These are phyloP conservation scores for Hemileccinum rubropunctum DNA, from an alignment of 768 basidiomycete species.

Conservation along the genomic window DNA sequence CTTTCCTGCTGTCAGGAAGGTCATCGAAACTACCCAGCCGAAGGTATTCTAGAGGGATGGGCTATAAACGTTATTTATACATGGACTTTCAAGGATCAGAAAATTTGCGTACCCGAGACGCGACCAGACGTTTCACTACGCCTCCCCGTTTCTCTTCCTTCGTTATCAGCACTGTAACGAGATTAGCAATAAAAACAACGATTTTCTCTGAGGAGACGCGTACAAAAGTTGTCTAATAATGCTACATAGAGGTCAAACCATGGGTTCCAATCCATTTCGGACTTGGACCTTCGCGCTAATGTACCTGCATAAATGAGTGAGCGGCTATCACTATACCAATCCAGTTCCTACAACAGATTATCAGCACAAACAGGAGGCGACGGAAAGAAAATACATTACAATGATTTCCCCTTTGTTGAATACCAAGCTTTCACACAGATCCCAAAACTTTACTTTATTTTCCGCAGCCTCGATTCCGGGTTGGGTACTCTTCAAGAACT, in stretches of 20 bases:
- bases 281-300: conserved; percentile 56
- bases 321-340: conserved; percentile 72
- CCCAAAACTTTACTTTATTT: conserved; percentile 86
- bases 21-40: conserved; percentile 62
- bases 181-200: conserved; percentile 1
- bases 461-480: conserved; percentile 92
- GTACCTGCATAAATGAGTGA: conserved; percentile 67
- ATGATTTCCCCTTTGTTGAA: conserved; percentile 81
- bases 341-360: conserved; percentile 62
- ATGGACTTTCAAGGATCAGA: neutral
- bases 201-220: conserved; percentile 22
- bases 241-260: conserved; percentile 71
- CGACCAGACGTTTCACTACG: conserved; percentile 47
- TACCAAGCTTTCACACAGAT: conserved; percentile 68
- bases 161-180: conserved; percentile 56
- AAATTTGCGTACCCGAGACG: conserved; percentile 56
- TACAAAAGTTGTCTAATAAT: conserved; percentile 77
- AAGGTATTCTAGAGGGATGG: conserved; percentile 78
- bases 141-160: conserved; percentile 59
- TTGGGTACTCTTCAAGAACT: conserved; percentile 80
- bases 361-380: conserved; percentile 1
- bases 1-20: conserved; percentile 61
- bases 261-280: conserved; percentile 63
- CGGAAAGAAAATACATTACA: conserved; percentile 41
- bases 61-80: conserved; percentile 42